Evolutionary conservation across 331 rosid genomes (phyloP), one percentile per base, ranked within the genome.

Genomic region (Erythrophleum ivorense): DNA sequence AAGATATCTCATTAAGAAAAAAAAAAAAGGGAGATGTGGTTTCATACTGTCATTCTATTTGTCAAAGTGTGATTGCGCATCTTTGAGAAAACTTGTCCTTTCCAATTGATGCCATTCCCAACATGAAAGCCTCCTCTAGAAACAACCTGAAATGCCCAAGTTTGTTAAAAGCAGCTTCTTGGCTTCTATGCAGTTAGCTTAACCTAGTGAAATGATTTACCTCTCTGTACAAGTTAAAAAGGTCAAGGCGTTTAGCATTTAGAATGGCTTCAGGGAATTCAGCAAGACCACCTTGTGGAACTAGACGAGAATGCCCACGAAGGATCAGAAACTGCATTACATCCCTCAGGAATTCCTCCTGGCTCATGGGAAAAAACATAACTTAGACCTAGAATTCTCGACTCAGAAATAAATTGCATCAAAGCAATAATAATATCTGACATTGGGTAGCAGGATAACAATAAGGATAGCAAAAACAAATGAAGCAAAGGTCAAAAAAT

Each of bases 1-100:
- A 14, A 79, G 65, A 50, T n/a, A 52, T 57, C 64, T 73, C 10
- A 0, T 24, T 53, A 34, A n/a, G n/a, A n/a, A n/a, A n/a, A 5
- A 54, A 63, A 18, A 33, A 66, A 34, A 74, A 73, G 77, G 57
- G 77, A 80, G 43, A 75, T 55, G 8, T 18, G 68, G 11, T 85
- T 78, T 18, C 95, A 64, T 92, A 94, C 98, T 14, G 98, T 94
- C 98, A 94, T 94, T 89, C 94, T 94, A 80, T 94, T 90, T 78
- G 98, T 91, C 88, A 91, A 80, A 24, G 97, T 94, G 88, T 92
- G 94, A 80, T 92, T 92, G 76, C 97, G 90, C 97, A 94, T 94
- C 94, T 94, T 94, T 21, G 98, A 92, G 89, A 94, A 94, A 84
- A 94, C 91, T 83, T 94, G 98, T 74, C 98, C 98, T 87, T 94